Evolutionary conservation across 371 early-diverging fungal species (phyloP).

Genomic region (Dichotomocladium elegans): DNA sequence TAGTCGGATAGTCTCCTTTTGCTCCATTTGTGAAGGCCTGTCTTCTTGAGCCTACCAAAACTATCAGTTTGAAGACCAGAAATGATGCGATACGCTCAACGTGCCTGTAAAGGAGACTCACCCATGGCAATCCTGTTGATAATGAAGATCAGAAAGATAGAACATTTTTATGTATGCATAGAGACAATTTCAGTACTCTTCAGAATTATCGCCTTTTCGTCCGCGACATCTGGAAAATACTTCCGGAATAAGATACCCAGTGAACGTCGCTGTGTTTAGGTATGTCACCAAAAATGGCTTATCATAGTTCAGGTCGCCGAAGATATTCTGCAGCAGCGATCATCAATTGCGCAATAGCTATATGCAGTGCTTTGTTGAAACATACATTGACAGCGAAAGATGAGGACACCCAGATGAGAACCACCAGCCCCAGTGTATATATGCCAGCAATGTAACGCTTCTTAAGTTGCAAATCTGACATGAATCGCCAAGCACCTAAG

Average conservation of each 20-base stretch:
- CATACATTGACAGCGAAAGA: constrained; percentile 79
- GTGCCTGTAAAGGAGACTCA: no score
- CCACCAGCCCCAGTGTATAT: constrained; percentile 62
- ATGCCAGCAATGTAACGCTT: constrained; percentile 56
- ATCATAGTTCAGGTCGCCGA: constrained; percentile 66
- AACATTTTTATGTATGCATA: no score
- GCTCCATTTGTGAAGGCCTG: constrained; percentile 12
- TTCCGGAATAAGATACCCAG: constrained; percentile 61
- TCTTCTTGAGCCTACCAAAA: background rate
- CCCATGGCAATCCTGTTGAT: background rate
- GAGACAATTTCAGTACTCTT: no score
- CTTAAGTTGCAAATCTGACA: constrained; percentile 19
- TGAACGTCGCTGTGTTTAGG: constrained; percentile 73
- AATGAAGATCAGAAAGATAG: background rate
- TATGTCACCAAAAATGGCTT: constrained; percentile 80
- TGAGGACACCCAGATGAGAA: constrained; percentile 79
- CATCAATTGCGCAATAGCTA: background rate
- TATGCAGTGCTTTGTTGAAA: background rate
- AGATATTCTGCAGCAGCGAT: constrained; percentile 50
- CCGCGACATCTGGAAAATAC: background rate
- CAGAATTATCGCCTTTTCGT: no score
- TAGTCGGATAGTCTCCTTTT: constrained; percentile 57
- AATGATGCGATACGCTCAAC: background rate
- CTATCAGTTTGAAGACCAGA: background rate
- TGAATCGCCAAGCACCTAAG: no score